Percentiles rank a stretch among this genome's conserved stretches.
Conservation (phyloP, 2,329 filamentous ascomycete genomes). For the Metarhizium anisopliae region DNA sequence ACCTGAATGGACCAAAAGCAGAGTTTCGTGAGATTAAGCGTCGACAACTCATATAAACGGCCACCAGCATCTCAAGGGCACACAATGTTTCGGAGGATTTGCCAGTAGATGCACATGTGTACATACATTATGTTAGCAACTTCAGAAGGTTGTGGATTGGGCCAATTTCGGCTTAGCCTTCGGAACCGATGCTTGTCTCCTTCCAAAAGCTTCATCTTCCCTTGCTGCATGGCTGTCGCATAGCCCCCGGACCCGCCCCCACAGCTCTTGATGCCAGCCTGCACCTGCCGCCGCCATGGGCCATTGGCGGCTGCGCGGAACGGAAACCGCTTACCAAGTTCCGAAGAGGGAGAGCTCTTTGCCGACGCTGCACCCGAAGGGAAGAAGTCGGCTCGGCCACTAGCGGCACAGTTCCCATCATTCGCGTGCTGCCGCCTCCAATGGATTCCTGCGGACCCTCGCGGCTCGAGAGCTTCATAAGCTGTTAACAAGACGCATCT, state of each 20-base stretch:
- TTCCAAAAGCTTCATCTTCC: neutral
- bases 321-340: neutral
- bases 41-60: too few species aligned
- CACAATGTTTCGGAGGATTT: too few species aligned
- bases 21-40: too few species aligned
- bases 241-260: neutral
- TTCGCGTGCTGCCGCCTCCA: neutral
- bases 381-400: conserved; percentile 5
- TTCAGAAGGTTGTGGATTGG: neutral
- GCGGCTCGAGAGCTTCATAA: neutral
- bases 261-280: neutral
- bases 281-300: neutral
- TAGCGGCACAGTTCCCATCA: neutral
- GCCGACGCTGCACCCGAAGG: conserved; percentile 3
- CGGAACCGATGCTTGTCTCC: neutral
- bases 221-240: neutral
- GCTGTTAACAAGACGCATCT: neutral
- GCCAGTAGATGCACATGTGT: too few species aligned
- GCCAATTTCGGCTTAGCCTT: neutral
- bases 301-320: neutral
- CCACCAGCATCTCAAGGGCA: too few species aligned
- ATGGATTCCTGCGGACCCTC: too few species aligned
- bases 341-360: conserved; percentile 4
- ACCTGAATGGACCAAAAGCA: too few species aligned
- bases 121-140: too few species aligned